These are phyloP conservation scores for Raphanus raphanistrum DNA, from an alignment of 345 rosid species.

Conservation along the genomic window DNA sequence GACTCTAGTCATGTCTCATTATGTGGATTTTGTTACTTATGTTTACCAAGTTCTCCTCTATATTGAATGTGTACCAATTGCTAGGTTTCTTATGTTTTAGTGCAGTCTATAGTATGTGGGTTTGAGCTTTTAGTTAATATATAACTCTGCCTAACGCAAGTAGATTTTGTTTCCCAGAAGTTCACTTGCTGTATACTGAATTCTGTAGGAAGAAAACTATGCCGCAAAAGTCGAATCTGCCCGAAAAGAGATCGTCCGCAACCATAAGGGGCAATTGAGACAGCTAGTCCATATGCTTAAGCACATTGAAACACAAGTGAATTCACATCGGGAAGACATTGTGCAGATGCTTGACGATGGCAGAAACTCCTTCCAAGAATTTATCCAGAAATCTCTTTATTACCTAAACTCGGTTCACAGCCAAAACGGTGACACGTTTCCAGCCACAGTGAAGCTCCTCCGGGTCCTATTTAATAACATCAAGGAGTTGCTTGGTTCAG, in stretches of 20 bases:
- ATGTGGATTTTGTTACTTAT: background rate
- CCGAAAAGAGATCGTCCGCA: conserved; percentile 47
- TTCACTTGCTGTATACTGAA: conserved; percentile 12
- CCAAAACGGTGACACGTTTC: conserved; percentile 45
- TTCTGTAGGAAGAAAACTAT: conserved; percentile 47
- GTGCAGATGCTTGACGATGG: conserved; percentile 40
- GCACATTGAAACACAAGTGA: conserved; percentile 52
- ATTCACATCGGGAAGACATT: conserved; percentile 46
- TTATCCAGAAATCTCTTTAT: conserved; percentile 45
- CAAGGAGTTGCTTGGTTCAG: conserved; percentile 43
- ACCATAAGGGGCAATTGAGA: conserved; percentile 45
- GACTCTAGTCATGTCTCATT: background rate
- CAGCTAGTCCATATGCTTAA: conserved; percentile 53
- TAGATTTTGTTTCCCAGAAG: background rate
- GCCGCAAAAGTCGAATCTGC: conserved; percentile 41
- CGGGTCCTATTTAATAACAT: conserved; percentile 44
- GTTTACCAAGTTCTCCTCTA: background rate
- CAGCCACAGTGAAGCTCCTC: conserved; percentile 47
- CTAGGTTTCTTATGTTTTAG: background rate
- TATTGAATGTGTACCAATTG: background rate
- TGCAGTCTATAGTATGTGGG: background rate
- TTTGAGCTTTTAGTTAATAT: background rate
- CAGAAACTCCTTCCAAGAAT: conserved; percentile 39
- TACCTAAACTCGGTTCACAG: conserved; percentile 30
- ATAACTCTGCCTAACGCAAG: background rate